These are phyloP conservation scores for Blastocystis sp. DNA, from an alignment of 352 stramenopile species.

Conservation along the genomic window DNA sequence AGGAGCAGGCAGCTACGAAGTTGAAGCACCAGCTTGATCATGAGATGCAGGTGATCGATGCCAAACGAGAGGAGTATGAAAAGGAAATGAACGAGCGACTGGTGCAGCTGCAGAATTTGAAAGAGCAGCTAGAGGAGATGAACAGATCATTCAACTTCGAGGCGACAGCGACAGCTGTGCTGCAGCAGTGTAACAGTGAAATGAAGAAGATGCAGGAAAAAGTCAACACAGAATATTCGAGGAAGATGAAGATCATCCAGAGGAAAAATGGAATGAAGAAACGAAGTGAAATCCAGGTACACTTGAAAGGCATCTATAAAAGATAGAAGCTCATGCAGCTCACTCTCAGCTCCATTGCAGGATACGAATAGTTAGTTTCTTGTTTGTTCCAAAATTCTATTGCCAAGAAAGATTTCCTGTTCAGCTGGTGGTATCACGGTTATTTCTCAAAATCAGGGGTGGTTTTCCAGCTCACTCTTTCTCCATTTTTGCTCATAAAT, in stretches of 20 bases:
- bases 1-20: not conserved
- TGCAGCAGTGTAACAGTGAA: not conserved
- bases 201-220: conserved; percentile 27
- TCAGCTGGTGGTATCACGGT: not conserved
- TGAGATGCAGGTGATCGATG: not conserved
- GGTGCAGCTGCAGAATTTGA: not conserved
- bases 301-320: not conserved
- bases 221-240: not conserved
- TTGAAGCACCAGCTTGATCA: not conserved
- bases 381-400: too few relatives aligned
- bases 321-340: conserved; percentile 50
- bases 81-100: not conserved
- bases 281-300: conserved; percentile 33
- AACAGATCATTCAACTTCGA: not conserved
- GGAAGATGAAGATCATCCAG: not conserved
- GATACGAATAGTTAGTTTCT: not conserved
- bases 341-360: not conserved
- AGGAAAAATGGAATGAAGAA: conserved; percentile 7
- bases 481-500: not conserved
- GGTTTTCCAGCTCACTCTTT: not conserved
- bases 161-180: not conserved
- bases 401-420: not conserved
- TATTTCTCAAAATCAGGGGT: not conserved
- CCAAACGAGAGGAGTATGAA: not conserved
- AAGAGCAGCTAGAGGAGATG: not conserved